phyloP scores from a whole-genome alignment of 2,329 filamentous ascomycete species.

The Pseudogymnoascus verrucosus region DNA sequence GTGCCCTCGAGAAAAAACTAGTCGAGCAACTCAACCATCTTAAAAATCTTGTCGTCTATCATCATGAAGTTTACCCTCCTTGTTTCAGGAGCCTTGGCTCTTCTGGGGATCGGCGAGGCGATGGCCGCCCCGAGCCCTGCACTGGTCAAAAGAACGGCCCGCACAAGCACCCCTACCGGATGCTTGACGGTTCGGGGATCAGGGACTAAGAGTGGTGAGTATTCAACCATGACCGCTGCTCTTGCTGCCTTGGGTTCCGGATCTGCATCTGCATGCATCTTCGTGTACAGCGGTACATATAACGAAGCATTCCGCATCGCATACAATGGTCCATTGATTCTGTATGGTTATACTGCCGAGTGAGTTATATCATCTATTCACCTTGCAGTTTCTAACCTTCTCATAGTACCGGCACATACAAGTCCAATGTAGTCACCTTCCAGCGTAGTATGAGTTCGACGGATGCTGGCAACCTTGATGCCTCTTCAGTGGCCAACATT shows the following conservation, averaged over 20 bases:
- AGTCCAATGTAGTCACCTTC: constrained; percentile 15
- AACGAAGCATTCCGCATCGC: constrained; percentile 40
- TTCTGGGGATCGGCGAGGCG: not conserved
- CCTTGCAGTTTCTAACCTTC: not conserved
- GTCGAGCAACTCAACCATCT: not conserved
- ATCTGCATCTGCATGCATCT: constrained; percentile 35
- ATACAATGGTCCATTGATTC: constrained; percentile 11
- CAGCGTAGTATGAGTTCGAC: constrained; percentile 10
- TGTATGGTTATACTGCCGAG: constrained; percentile 43
- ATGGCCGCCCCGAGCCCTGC: not conserved
- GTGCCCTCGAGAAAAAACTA: not conserved
- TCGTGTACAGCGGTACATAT: constrained; percentile 47
- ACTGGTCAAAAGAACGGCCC: constrained; percentile 8
- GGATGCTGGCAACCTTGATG: constrained; percentile 22
- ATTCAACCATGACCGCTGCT: constrained; percentile 11
- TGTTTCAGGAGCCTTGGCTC: constrained; percentile 1
- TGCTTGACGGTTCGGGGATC: constrained; percentile 13
- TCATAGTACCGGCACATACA: constrained; percentile 13
- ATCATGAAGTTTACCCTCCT: constrained; percentile 2
- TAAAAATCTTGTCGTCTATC: not conserved
- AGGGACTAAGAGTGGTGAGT: constrained; percentile 12
- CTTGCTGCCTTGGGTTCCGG: constrained; percentile 13
- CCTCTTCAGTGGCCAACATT: constrained; percentile 39
- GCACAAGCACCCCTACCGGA: constrained; percentile 11
- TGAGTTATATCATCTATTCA: constrained; percentile 11